Evolutionary conservation across 805 yeast species (phyloP), one percentile per base, ranked within the genome.

Genomic region (Ogataea ramenticola): DNA sequence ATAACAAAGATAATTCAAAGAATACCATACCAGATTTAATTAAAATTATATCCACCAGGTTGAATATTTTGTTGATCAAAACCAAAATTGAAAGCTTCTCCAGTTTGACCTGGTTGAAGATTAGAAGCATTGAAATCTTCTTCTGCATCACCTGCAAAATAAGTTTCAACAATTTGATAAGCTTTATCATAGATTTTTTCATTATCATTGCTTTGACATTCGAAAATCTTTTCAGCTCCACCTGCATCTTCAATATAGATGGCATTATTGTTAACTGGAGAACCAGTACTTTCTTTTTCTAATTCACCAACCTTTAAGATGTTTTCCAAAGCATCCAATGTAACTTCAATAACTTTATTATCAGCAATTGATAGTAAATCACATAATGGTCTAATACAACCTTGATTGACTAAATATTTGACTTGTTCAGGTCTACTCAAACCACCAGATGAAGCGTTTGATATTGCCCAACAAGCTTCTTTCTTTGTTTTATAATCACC

Each of bases 401-500:
- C 99, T 70, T 93, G 98, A 52, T 74, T 71, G 31, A 93, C 99
- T 53, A 93, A 76, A 67, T 89, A 93, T 58, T 91, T 79, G 56
- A 93, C 90, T 64, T 90, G 96, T 48, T 88, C 96, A 8, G 98
- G 98, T 64, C 80, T 84, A 36, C 82, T 72, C 55, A 89, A 74
- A 20, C 97, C 98, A 55, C 98, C 98, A 10, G 96, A 86, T 16
- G 96, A 86, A 33, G 99, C 98, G 63, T 93, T 93, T 26, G 97
- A 89, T 53, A 93, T 85, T 31, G 98, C 98, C 99, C 99, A 93
- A 74, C 98, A 91, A 3, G 99, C 99, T 71, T 93, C 99, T 67
- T 91, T 93, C 64, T 86, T 86, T 31, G 98, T 91, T 72, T 89
- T 90, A 72, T 89, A 90, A 60, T 91, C 98, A 49, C 93, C 96